phyloP scores from a whole-genome alignment of 73 alveolate genomes.

The Paramecium tetraurelia region DNA sequence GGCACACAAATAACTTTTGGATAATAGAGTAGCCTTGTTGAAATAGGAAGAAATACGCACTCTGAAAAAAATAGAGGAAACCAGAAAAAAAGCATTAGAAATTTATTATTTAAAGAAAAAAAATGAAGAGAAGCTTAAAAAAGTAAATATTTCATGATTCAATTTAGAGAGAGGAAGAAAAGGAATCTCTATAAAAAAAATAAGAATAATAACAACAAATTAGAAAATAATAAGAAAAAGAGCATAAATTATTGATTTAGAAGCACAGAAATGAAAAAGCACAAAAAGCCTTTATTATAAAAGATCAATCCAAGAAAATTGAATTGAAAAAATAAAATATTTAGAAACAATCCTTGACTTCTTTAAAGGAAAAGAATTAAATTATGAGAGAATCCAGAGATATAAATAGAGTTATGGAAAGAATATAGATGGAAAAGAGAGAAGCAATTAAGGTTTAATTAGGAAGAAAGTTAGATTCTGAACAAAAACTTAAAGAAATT shows the following conservation, averaged over 20 bases:
- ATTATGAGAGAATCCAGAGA: neutral
- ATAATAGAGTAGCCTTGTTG: conserved; percentile 75
- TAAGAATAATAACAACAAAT: neutral
- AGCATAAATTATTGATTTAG: neutral
- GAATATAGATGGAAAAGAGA: neutral
- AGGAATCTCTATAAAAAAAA: neutral
- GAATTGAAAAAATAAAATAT: neutral
- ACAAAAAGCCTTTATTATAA: neutral
- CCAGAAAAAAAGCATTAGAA: conserved; percentile 75
- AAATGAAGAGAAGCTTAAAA: conserved; percentile 63
- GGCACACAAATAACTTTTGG: conserved; percentile 67
- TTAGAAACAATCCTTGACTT: neutral
- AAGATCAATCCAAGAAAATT: neutral
- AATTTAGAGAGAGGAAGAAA: neutral
- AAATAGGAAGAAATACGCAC: conserved; percentile 71
- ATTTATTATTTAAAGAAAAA: conserved; percentile 60
- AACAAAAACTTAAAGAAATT: neutral
- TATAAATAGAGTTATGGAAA: neutral
- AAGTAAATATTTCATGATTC: neutral
- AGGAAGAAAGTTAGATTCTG: neutral
- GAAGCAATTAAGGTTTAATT: neutral
- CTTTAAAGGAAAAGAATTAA: neutral
- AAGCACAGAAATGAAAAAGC: neutral
- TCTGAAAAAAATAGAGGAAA: conserved; percentile 72
- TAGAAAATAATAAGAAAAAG: neutral